These are phyloP conservation scores for Aureobasidium lini DNA, from an alignment of 2,329 filamentous ascomycete genomes.

Conservation along the genomic window DNA sequence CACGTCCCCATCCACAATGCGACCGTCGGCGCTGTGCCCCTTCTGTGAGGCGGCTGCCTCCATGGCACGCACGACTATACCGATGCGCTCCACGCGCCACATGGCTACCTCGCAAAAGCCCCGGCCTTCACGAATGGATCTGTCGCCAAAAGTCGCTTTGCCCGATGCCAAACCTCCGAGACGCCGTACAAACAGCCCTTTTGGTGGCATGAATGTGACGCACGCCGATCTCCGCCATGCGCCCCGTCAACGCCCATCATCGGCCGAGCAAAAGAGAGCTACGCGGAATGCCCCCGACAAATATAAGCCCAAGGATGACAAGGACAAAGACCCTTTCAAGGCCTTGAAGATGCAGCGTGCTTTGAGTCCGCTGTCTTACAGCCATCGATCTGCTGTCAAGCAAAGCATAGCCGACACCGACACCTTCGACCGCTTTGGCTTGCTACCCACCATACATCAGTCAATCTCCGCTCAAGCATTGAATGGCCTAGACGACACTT, in stretches of 20 bases:
- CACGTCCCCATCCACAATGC: neutral
- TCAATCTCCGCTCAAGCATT: constrained; percentile 68
- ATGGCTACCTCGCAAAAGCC: constrained; percentile 36
- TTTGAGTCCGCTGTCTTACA: constrained; percentile 69
- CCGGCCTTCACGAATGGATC: constrained; percentile 43
- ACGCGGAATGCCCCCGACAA: constrained; percentile 38
- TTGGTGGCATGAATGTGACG: constrained; percentile 52
- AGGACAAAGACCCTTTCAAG: constrained; percentile 54
- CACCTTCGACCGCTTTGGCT: constrained; percentile 71
- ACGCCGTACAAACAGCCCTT: constrained; percentile 45
- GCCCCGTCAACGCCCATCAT: constrained; percentile 28
- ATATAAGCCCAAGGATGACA: constrained; percentile 35
- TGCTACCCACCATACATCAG: constrained; percentile 64
- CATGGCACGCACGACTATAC: neutral
- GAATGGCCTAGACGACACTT: constrained; percentile 63
- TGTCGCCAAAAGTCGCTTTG: constrained; percentile 37
- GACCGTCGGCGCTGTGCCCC: constrained; percentile 25
- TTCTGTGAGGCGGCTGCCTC: constrained; percentile 34
- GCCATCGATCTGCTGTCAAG: constrained; percentile 56
- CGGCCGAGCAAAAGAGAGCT: constrained; percentile 42
- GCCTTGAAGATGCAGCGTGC: constrained; percentile 91
- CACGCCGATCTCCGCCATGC: constrained; percentile 38
- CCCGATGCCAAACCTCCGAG: constrained; percentile 31
- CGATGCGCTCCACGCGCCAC: constrained; percentile 25
- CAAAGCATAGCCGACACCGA: constrained; percentile 57